Conservation (phyloP, 805 yeast genomes). For the Yarrowia bubula region DNA sequence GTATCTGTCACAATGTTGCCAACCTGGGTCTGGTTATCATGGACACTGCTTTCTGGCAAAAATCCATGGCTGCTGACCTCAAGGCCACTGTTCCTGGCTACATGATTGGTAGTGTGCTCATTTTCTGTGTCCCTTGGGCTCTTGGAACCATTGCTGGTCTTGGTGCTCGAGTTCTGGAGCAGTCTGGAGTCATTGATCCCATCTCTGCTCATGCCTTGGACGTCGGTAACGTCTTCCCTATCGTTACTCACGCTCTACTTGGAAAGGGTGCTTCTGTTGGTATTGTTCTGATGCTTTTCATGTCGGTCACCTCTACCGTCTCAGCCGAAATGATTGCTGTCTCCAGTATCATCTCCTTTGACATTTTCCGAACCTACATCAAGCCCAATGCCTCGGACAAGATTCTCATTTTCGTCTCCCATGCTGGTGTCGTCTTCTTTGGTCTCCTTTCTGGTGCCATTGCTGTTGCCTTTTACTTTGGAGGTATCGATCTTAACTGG, state of each 20-base stretch:
- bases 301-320: slow-evolving; percentile 46
- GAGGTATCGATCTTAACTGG: slow-evolving; percentile 80
- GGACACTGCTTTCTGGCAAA: slow-evolving; percentile 42
- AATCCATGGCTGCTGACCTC: slow-evolving; percentile 47
- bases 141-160: slow-evolving; percentile 40
- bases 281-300: slow-evolving; percentile 45
- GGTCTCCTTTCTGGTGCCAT: slow-evolving; percentile 67
- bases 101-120: slow-evolving; percentile 46
- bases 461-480: slow-evolving; percentile 73
- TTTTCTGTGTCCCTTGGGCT: slow-evolving; percentile 47
- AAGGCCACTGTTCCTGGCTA: slow-evolving; percentile 46
- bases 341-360: slow-evolving; percentile 47
- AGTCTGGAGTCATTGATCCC: slow-evolving; percentile 43
- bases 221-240: slow-evolving; percentile 58
- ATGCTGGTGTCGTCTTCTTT: slow-evolving; percentile 44
- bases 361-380: slow-evolving; percentile 47
- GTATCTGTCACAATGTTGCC: slow-evolving; percentile 30
- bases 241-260: slow-evolving; percentile 72
- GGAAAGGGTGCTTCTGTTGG: slow-evolving; percentile 87
- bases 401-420: slow-evolving; percentile 46
- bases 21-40: slow-evolving; percentile 32
- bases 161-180: slow-evolving; percentile 53
- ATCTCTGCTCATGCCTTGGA: slow-evolving; percentile 77
- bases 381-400: slow-evolving; percentile 45
- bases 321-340: slow-evolving; percentile 46